Evolutionary conservation across 345 rosid genomes (phyloP), one percentile per base, ranked within the genome.

Genomic region (Bruguiera sexangula): DNA sequence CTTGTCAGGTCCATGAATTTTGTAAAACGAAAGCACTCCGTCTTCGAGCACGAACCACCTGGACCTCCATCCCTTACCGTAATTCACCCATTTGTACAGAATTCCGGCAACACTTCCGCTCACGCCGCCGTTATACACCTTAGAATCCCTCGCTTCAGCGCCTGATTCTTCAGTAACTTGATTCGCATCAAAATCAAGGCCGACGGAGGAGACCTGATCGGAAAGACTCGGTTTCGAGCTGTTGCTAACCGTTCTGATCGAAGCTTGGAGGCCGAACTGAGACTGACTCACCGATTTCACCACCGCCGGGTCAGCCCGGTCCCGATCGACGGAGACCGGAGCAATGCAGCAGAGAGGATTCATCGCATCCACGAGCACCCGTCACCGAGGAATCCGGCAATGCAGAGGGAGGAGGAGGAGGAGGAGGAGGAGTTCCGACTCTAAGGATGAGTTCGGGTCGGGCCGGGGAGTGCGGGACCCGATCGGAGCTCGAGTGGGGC

Each of bases 271-370:
- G 36, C 85, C 85, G 54, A 74, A 54, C 67, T 82, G 90, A 71
- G 86, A 72, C 63, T 84, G 87, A 13, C 66, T 18, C 8, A 75
- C 69, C 3, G 97, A 82, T 85, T 82, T 91, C 7, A 85, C 78
- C 4, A 72, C 90, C 9, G 79, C 89, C 0, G 96, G 88, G 62
- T 83, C 85, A 29, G 81, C 66, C 21, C 88, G 90, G 80, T 92
- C 99, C 71, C 88, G 92, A 77, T 92, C 97, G 83, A 92, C 78
- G 63, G 98, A 92, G 57, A 95, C 97, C 53, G 98, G 99, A 82
- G 99, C 98, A 95, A 95, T 95, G 98, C 99, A 95, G 89, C 99
- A 95, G 60, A 95, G 89, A 60, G 99, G 99, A 83, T 95, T 95
- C 98, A 92, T 89, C 72, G n/a, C 59, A 27, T 58, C 56, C 37